phyloP scores from a whole-genome alignment of 1,284 basidiomycete species.

The Papiliotrema fonsecae region DNA sequence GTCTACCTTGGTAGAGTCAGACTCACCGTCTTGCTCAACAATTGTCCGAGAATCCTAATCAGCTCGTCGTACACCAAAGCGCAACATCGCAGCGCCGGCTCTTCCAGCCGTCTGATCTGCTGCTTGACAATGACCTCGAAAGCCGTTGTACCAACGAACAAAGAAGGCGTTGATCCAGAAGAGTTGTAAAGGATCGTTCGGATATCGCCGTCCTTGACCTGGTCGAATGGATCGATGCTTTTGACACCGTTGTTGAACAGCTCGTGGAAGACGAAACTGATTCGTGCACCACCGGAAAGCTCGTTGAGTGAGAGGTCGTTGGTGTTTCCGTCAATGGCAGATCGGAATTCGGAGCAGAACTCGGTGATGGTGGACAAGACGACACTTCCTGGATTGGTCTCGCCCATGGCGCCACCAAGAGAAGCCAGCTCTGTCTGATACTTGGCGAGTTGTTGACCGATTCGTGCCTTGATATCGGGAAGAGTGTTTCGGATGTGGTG shows the following conservation, averaged over 20 bases:
- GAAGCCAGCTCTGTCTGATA: constrained; percentile 75
- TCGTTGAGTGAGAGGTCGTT: constrained; percentile 93
- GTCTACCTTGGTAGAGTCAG: neutral
- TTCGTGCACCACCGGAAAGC: constrained; percentile 92
- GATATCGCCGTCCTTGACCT: constrained; percentile 97
- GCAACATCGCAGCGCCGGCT: constrained; percentile 87
- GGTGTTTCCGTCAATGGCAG: constrained; percentile 93
- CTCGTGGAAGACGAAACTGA: constrained; percentile 98
- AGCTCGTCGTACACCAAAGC: constrained; percentile 94
- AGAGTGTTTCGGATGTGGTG: constrained; percentile 94
- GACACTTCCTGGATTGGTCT: constrained; percentile 75
- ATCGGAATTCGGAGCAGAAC: constrained; percentile 93
- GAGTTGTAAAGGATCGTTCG: constrained; percentile 94
- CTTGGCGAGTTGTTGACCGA: constrained; percentile 79
- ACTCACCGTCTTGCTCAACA: constrained; percentile 81
- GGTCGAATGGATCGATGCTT: constrained; percentile 94
- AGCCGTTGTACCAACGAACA: constrained; percentile 93
- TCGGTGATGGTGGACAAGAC: constrained; percentile 95
- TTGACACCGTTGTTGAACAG: constrained; percentile 94
- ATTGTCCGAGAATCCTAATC: constrained; percentile 87
- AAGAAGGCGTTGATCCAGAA: constrained; percentile 89
- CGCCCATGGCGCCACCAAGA: constrained; percentile 84
- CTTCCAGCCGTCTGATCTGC: constrained; percentile 93
- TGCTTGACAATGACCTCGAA: constrained; percentile 99
- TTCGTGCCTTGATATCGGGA: constrained; percentile 94